Evolutionary conservation across 2,329 filamentous ascomycete species (phyloP).

Genomic region (Pyricularia sp.): DNA sequence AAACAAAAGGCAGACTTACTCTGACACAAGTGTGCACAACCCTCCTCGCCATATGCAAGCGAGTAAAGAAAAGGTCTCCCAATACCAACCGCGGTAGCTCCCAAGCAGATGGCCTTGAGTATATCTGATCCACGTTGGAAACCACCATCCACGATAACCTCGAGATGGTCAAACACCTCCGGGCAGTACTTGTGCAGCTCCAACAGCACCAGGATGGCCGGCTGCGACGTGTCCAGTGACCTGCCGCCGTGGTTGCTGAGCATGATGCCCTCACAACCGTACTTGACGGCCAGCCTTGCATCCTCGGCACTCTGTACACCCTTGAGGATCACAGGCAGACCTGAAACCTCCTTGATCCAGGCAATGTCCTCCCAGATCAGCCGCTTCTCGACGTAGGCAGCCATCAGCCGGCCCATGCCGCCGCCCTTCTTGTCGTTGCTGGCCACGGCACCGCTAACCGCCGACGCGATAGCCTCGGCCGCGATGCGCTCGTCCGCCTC

Average conservation of each 20-base stretch:
- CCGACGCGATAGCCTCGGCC: slow-evolving; percentile 27
- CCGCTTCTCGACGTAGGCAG: slow-evolving; percentile 33
- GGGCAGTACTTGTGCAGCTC: slow-evolving; percentile 29
- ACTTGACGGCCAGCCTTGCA: slow-evolving; percentile 36
- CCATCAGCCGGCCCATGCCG: slow-evolving; percentile 42
- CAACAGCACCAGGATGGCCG: slow-evolving; percentile 26
- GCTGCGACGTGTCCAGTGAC: slow-evolving; percentile 38
- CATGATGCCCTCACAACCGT: slow-evolving; percentile 43
- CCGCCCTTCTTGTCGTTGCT: slow-evolving; percentile 42
- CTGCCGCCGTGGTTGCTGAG: slow-evolving; percentile 51
- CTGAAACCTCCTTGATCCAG: slow-evolving; percentile 42
- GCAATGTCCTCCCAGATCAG: slow-evolving; percentile 46
- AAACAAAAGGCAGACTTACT: slow-evolving; percentile 18
- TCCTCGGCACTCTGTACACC: slow-evolving; percentile 48
- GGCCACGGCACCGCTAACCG: slow-evolving; percentile 30
- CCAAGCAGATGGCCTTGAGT: slow-evolving; percentile 31
- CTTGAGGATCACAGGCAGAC: slow-evolving; percentile 45
- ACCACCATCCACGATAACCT: slow-evolving; percentile 30
- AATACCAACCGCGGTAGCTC: slow-evolving; percentile 32
- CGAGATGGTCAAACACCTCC: slow-evolving; percentile 27
- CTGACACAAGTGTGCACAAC: slow-evolving; percentile 30
- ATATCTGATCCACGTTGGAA: slow-evolving; percentile 32
- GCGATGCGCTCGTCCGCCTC: slow-evolving; percentile 45
- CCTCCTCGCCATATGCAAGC: slow-evolving; percentile 28
- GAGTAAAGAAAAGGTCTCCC: slow-evolving; percentile 37